Evolutionary conservation across 2,329 filamentous ascomycete species (phyloP).

Genomic region (Alternaria triticina): DNA sequence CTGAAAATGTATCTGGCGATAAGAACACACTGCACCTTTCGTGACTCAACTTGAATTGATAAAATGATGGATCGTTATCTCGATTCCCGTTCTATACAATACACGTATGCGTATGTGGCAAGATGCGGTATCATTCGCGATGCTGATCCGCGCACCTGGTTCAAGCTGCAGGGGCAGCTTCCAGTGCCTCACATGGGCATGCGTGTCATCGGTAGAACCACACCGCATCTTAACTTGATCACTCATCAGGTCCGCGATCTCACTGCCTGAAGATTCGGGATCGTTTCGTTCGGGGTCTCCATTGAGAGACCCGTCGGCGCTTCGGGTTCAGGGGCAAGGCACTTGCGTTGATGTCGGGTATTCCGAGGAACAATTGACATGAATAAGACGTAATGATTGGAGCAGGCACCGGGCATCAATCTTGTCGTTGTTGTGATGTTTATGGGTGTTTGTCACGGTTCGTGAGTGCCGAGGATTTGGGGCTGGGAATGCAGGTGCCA

Average conservation of each 20-base stretch:
- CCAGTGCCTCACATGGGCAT: conserved; percentile 1
- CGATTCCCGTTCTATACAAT: neutral
- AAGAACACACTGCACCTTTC: neutral
- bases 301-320: neutral
- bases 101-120: neutral
- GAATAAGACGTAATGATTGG: neutral
- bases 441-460: neutral
- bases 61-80: neutral
- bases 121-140: neutral
- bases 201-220: neutral
- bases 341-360: neutral
- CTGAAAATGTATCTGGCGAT: neutral
- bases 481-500: neutral
- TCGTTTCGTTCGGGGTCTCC: neutral
- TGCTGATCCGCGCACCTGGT: conserved; percentile 2
- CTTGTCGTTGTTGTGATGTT: neutral
- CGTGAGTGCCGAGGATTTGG: neutral
- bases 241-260: neutral
- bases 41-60: neutral
- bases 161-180: neutral
- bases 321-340: neutral
- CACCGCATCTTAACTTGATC: neutral
- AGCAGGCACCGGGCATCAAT: neutral
- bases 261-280: neutral
- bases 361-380: neutral